These are phyloP conservation scores for Coemansia guatemalensis DNA, from an alignment of 192 early-diverging fungal genomes.

Conservation along the genomic window DNA sequence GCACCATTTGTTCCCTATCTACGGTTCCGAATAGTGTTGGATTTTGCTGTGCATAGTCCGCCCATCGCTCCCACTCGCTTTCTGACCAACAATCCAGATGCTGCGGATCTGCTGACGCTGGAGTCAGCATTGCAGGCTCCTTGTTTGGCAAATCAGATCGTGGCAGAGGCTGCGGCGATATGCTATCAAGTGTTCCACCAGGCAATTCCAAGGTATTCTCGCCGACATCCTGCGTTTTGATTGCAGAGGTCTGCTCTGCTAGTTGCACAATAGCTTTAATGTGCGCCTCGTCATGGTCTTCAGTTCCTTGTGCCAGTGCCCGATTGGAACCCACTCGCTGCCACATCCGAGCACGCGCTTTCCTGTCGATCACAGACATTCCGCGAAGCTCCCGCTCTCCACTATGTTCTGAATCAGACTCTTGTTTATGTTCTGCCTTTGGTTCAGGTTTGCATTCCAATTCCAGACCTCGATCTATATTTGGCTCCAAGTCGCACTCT, in stretches of 20 bases:
- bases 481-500: not conserved
- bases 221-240: not conserved
- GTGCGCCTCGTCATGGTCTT: conserved; percentile 17
- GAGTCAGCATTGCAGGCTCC: not conserved
- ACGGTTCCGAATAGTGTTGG: not conserved
- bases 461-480: not conserved
- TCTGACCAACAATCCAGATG: conserved; percentile 12
- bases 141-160: too few relatives aligned
- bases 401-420: not conserved
- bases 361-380: conserved; percentile 18
- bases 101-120: not conserved
- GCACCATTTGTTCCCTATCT: conserved; percentile 12
- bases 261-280: conserved; percentile 24
- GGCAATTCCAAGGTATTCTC: too few relatives aligned
- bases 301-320: not conserved
- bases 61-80: conserved; percentile 43
- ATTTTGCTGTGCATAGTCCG: not conserved
- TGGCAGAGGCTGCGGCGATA: not conserved
- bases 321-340: conserved; percentile 6
- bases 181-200: too few relatives aligned
- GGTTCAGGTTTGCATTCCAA: not conserved
- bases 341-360: conserved; percentile 23
- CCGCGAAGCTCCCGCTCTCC: not conserved
- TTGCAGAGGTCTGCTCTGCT: conserved; percentile 15
- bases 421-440: conserved; percentile 2